Base-by-base conservation (phyloP, 345 rosid genomes). In the Noccaea bulbosa region DNA sequence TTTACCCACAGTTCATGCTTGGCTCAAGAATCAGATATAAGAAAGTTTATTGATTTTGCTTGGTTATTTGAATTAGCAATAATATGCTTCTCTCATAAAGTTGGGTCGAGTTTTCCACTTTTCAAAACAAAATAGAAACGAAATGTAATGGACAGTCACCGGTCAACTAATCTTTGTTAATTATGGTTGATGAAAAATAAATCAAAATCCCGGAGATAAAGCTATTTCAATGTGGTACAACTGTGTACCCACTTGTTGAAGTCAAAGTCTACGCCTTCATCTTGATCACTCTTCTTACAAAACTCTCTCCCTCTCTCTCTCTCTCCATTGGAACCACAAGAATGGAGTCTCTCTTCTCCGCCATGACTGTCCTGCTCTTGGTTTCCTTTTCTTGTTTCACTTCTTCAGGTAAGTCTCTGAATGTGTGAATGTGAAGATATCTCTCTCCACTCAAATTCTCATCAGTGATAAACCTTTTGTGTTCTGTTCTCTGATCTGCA, bases 361-460 rank as follows among this genome's bases (percentile, higher is more conserved):
- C 71, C 40, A 48, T 81, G 54, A 59, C 74, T n/a, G 17, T 84
- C 62, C 38, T 80, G 4, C 80, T 88, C 71, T 65, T 86, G 67
- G 76, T 93, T 54, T 85, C 77, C 51, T 85, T 65, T 81, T 81
- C 79, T 20, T 67, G 84, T 61, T 73, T 83, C 76, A 77, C 83
- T 58, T 81, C 85, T 64, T 76, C 88, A 67, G 96, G 98, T 88
- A 59, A 62, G 49, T 65, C n/a, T 35, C 47, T 40, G 11, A 63
- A 39, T 24, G 3, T 24, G 3, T 37, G 64, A 17, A n/a, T 44
- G 5, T 9, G 65, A 64, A 44, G 39, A 46, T 46, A 34, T 55
- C 20, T 38, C 30, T 27, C 30, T 27, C 30, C 30, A 27, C 30
- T 27, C 30, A 27, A 27, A 2, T 1, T 27, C 30, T 27, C 30